phyloP scores from a whole-genome alignment of 1,284 basidiomycete genomes.

The Irpex rosettiformis region DNA sequence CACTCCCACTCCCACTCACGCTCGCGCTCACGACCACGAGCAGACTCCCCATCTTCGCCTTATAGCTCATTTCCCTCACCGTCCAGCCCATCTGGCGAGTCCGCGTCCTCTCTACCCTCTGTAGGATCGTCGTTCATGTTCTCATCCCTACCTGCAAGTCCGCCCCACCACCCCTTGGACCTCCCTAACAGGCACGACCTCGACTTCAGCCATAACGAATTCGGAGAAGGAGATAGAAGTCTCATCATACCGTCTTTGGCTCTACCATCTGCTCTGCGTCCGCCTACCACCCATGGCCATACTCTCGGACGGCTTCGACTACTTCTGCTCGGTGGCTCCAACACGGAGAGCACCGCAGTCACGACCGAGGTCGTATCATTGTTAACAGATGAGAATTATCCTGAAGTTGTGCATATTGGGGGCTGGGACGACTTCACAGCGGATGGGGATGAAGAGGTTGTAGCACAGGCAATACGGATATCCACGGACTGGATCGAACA shows the following conservation, averaged over 20 bases:
- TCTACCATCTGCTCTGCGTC: constrained; percentile 53
- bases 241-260: constrained; percentile 70
- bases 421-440: constrained; percentile 47
- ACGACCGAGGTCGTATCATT: constrained; percentile 18
- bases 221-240: constrained; percentile 33
- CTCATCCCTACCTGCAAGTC: constrained; percentile 63
- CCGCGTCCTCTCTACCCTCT: constrained; percentile 67
- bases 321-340: constrained; percentile 37
- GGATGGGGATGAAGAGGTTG: constrained; percentile 15
- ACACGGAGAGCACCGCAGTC: not conserved
- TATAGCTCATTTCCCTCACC: constrained; percentile 52
- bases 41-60: constrained; percentile 40
- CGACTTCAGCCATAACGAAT: constrained; percentile 27
- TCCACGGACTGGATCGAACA: constrained; percentile 71
- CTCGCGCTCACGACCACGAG: not conserved
- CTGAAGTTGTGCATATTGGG: constrained; percentile 59
- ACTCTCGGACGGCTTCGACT: constrained; percentile 58
- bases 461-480: constrained; percentile 40
- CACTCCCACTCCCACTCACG: constrained; percentile 1
- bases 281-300: constrained; percentile 61
- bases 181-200: constrained; percentile 25
- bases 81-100: constrained; percentile 52
- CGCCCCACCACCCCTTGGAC: constrained; percentile 38
- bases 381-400: constrained; percentile 48
- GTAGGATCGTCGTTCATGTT: constrained; percentile 76